Percentiles rank a stretch among this genome's conserved stretches.
These are phyloP conservation scores for Halenospora varia DNA, from an alignment of 495 filamentous ascomycete species.

Conservation along the genomic window DNA sequence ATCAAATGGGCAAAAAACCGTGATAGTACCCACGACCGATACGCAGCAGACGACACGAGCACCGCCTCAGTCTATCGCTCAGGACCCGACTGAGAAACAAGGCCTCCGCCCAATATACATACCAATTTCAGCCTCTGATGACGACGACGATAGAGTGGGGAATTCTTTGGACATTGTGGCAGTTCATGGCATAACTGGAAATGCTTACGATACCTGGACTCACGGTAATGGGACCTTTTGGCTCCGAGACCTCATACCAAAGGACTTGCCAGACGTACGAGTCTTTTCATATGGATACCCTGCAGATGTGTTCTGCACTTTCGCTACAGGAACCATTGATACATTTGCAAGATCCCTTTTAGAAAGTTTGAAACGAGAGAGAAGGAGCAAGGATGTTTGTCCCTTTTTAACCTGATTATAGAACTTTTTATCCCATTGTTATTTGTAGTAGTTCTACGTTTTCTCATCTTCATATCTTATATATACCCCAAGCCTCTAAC, in stretches of 20 bases:
- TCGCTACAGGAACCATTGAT: conserved; percentile 2
- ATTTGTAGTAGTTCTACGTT: conserved; percentile 1
- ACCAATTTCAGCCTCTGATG: background rate
- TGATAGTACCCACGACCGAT: background rate
- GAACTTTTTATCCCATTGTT: no score
- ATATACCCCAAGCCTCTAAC: conserved; percentile 1
- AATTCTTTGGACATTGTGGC: conserved; percentile 17
- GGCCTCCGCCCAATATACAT: background rate
- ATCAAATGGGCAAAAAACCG: background rate
- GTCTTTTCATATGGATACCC: conserved; percentile 17
- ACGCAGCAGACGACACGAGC: background rate
- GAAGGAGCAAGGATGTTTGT: conserved; percentile 2
- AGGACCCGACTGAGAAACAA: background rate
- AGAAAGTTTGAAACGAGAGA: conserved; percentile 7
- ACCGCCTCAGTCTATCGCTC: background rate
- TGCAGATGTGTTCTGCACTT: conserved; percentile 4
- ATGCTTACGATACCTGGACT: conserved; percentile 16
- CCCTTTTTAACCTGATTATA: background rate
- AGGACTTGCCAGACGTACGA: conserved; percentile 11
- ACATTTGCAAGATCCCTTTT: conserved; percentile 15
- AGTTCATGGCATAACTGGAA: conserved; percentile 16
- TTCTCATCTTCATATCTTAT: background rate
- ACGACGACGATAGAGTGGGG: background rate
- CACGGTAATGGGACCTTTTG: conserved; percentile 8
- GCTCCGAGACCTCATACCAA: conserved; percentile 14